phyloP scores from a whole-genome alignment of 2,329 filamentous ascomycete species.

The Stemphylium vesicarium region DNA sequence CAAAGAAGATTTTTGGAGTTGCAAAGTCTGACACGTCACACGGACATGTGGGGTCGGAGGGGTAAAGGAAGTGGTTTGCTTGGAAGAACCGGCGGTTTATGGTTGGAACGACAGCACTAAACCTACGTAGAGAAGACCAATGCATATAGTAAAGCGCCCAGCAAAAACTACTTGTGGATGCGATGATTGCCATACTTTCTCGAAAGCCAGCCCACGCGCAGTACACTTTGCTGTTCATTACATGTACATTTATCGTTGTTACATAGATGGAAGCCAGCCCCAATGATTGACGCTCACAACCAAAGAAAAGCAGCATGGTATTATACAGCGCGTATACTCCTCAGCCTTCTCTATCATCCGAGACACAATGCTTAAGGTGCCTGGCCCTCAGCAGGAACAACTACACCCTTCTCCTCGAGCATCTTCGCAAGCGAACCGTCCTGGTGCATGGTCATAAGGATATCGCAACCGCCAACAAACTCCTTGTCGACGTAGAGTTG shows the following conservation, averaged over 20 bases:
- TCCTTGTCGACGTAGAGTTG: slow-evolving; percentile 96
- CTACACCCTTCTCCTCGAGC: slow-evolving; percentile 88
- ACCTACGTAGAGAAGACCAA: no score
- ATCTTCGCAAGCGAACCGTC: slow-evolving; percentile 91
- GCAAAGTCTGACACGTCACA: no score
- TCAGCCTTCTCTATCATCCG: background rate
- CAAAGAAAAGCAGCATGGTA: background rate
- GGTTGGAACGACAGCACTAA: no score
- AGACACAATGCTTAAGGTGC: slow-evolving; percentile 18
- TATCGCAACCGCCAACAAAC: slow-evolving; percentile 97
- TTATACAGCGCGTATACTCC: background rate
- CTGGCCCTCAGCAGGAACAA: slow-evolving; percentile 60
- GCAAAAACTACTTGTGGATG: no score
- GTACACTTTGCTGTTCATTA: background rate
- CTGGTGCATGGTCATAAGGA: slow-evolving; percentile 95
- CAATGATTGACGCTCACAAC: background rate
- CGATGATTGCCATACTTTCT: no score
- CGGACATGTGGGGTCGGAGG: background rate
- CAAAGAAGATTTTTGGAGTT: no score
- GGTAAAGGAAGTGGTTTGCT: background rate
- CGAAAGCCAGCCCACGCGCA: no score
- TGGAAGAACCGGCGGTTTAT: no score
- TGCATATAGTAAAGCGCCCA: no score
- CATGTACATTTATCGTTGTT: slow-evolving; percentile 7
- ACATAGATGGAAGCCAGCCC: background rate